Percentiles rank a stretch among this genome's conserved stretches.
These are phyloP conservation scores for Candida buenavistaensis DNA, from an alignment of 1,139 yeast genomes.

Conservation along the genomic window DNA sequence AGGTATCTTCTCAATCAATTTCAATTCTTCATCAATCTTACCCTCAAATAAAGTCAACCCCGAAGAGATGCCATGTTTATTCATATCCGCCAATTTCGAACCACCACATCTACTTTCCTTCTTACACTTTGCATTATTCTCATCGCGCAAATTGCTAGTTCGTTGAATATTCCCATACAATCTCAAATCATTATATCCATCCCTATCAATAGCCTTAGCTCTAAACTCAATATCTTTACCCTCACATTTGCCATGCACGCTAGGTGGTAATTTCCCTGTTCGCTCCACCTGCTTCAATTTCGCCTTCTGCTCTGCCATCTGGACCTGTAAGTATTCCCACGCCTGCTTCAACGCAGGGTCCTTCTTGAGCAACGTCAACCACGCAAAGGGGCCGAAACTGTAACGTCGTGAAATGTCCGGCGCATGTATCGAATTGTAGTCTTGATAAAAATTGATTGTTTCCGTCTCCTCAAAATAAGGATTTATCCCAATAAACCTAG, in stretches of 20 bases:
- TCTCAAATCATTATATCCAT: conserved; percentile 29
- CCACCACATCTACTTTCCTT: background rate
- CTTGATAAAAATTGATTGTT: conserved; percentile 33
- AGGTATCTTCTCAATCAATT: conserved; percentile 32
- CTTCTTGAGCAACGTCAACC: conserved; percentile 37
- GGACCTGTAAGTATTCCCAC: conserved; percentile 14
- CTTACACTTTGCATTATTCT: background rate
- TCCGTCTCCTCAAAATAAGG: conserved; percentile 27
- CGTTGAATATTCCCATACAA: conserved; percentile 20
- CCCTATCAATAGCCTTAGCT: conserved; percentile 28
- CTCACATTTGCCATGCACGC: background rate
- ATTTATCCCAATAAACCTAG: conserved; percentile 27
- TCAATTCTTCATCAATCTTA: conserved; percentile 29
- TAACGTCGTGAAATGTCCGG: conserved; percentile 26
- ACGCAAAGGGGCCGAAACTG: conserved; percentile 40
- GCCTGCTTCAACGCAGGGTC: conserved; percentile 29
- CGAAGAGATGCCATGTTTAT: conserved; percentile 19
- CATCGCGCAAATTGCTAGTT: conserved; percentile 8
- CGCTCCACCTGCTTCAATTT: conserved; percentile 1
- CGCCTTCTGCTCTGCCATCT: background rate
- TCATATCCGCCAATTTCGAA: conserved; percentile 16
- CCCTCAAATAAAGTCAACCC: conserved; percentile 29
- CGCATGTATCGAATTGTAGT: conserved; percentile 25
- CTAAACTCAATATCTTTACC: conserved; percentile 20
- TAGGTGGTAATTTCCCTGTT: conserved; percentile 2